Percentiles rank a stretch among this genome's conserved stretches.
Conservation (phyloP, 2,329 filamentous ascomycete species). For the Penicillium sp. region DNA sequence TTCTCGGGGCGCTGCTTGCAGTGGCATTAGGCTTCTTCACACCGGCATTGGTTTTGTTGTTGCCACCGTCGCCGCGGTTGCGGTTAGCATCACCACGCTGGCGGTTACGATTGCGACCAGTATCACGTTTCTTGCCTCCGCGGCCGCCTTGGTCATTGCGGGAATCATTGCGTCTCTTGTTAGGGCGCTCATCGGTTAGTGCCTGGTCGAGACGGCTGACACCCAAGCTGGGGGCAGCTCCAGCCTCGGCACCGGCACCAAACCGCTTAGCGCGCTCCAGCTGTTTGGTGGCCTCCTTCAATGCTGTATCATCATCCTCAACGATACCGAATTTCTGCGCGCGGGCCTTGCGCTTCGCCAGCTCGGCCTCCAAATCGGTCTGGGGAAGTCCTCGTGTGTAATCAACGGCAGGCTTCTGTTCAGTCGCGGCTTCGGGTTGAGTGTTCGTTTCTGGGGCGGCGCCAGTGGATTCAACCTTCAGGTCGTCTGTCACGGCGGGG, state of each 20-base stretch:
- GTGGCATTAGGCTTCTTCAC: conserved; percentile 17
- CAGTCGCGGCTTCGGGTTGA: conserved; percentile 21
- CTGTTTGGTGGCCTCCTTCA: conserved; percentile 46
- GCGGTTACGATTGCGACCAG: conserved; percentile 35
- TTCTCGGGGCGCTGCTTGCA: conserved; percentile 18
- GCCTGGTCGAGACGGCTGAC: conserved; percentile 49
- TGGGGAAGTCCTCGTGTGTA: conserved; percentile 45
- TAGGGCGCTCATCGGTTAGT: conserved; percentile 42
- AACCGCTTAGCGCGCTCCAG: conserved; percentile 50
- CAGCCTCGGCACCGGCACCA: conserved; percentile 31
- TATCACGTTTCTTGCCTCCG: conserved; percentile 44
- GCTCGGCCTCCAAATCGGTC: conserved; percentile 47
- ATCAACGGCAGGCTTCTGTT: conserved; percentile 37
- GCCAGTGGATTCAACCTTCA: conserved; percentile 36
- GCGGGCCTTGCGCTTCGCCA: conserved; percentile 50
- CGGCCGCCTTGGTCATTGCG: conserved; percentile 41
- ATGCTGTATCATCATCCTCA: conserved; percentile 39
- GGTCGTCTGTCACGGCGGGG: conserved; percentile 40
- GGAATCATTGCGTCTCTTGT: conserved; percentile 36
- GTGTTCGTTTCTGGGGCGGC: conserved; percentile 19
- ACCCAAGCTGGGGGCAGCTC: conserved; percentile 20
- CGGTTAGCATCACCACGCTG: conserved; percentile 25
- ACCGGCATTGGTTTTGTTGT: conserved; percentile 18
- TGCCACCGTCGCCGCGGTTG: conserved; percentile 18
- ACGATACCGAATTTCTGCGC: conserved; percentile 51